phyloP scores from a whole-genome alignment of 1,284 basidiomycete genomes.

The Microbotryum violaceum region DNA sequence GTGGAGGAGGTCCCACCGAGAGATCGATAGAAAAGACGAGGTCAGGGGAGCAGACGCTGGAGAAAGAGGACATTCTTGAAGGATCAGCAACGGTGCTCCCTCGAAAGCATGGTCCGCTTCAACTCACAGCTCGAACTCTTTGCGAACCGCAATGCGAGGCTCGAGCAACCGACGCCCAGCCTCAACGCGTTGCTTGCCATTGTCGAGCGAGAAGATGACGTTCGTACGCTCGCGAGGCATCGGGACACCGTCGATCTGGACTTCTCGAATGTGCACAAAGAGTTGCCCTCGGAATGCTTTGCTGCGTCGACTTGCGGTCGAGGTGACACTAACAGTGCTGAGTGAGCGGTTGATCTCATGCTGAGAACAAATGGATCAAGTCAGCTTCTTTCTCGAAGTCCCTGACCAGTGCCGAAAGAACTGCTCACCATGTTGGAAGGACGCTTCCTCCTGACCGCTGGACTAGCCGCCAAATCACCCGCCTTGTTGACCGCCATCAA shows the following conservation, averaged over 20 bases:
- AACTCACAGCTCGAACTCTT: slow-evolving; percentile 86
- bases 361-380: not conserved
- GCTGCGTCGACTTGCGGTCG: not conserved
- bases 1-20: slow-evolving; percentile 6
- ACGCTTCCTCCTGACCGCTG: slow-evolving; percentile 77
- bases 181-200: slow-evolving; percentile 92
- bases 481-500: slow-evolving; percentile 39
- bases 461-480: slow-evolving; percentile 71
- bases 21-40: slow-evolving; percentile 68
- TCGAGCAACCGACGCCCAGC: slow-evolving; percentile 68
- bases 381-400: not conserved
- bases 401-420: not conserved
- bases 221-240: slow-evolving; percentile 63
- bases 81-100: not conserved
- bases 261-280: slow-evolving; percentile 80
- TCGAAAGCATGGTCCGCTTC: not conserved
- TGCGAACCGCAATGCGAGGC: slow-evolving; percentile 56
- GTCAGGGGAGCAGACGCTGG: slow-evolving; percentile 74
- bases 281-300: slow-evolving; percentile 57
- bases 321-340: slow-evolving; percentile 15
- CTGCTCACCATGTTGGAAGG: slow-evolving; percentile 81
- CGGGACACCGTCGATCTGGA: slow-evolving; percentile 63
- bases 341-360: slow-evolving; percentile 24
- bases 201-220: slow-evolving; percentile 86
- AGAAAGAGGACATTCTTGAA: not conserved